Conservation (phyloP, 768 basidiomycete species). For the Russula abietina region DNA sequence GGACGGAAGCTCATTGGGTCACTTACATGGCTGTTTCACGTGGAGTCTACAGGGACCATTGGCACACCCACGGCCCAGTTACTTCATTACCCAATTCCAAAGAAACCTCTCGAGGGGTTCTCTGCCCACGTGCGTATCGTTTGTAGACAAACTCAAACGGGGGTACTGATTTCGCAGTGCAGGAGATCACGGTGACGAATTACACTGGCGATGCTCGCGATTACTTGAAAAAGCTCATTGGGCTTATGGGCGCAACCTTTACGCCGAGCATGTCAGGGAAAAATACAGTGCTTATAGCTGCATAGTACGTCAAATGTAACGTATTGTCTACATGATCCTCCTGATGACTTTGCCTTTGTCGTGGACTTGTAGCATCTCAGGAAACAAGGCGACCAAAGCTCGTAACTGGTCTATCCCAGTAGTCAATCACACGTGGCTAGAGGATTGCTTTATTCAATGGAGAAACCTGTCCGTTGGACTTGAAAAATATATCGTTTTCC, state of each 20-base stretch:
- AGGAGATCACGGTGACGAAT: conserved; percentile 84
- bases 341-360: background rate
- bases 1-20: conserved; percentile 63
- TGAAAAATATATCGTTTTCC: conserved; percentile 65
- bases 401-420: conserved; percentile 76
- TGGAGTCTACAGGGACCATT: conserved; percentile 55
- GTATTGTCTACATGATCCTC: background rate
- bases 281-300: conserved; percentile 80
- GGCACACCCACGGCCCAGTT: conserved; percentile 66
- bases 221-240: conserved; percentile 80
- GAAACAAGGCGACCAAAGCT: conserved; percentile 64
- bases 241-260: conserved; percentile 68
- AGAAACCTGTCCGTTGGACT: conserved; percentile 54
- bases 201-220: conserved; percentile 84
- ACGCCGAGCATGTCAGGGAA: conserved; percentile 73
- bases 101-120: conserved; percentile 53
- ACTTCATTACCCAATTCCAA: conserved; percentile 79
- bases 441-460: conserved; percentile 86
- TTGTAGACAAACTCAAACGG: background rate
- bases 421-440: conserved; percentile 88
- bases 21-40: conserved; percentile 77
- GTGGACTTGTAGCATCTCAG: conserved; percentile 24
- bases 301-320: conserved; percentile 50
- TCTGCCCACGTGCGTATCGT: conserved; percentile 47
- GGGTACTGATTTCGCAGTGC: background rate